These are phyloP conservation scores for Thuja plicata DNA, from an alignment of 83 land plant species.

Conservation along the genomic window DNA sequence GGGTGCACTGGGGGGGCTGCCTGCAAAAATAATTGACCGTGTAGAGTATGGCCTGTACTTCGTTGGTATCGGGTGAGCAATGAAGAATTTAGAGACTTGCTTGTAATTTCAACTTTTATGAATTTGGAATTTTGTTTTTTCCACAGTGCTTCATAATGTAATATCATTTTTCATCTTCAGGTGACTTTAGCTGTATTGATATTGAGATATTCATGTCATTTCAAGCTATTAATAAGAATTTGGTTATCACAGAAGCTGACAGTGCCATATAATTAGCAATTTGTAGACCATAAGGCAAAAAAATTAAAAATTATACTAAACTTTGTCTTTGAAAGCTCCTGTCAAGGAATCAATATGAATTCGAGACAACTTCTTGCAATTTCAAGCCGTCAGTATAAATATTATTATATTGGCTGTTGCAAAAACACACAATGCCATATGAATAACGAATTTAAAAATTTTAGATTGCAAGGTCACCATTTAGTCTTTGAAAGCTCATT, in stretches of 20 bases:
- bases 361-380: neutral
- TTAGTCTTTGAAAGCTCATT: neutral
- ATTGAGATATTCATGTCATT: neutral
- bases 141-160: neutral
- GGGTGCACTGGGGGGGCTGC: neutral
- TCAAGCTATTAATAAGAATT: neutral
- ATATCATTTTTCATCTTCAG: neutral
- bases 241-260: neutral
- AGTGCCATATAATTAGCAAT: neutral
- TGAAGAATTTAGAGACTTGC: neutral
- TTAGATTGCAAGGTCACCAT: neutral
- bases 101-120: neutral
- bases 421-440: neutral
- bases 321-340: neutral
- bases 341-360: neutral
- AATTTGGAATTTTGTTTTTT: neutral
- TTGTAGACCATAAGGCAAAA: neutral
- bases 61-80: conserved; percentile 4
- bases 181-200: neutral
- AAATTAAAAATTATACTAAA: neutral
- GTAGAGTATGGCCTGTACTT: conserved; percentile 3
- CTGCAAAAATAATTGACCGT: neutral
- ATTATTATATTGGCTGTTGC: neutral
- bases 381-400: neutral
- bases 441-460: neutral